Evolutionary conservation across 2,329 filamentous ascomycete genomes (phyloP).

Genomic region (Erysiphe pulchra): DNA sequence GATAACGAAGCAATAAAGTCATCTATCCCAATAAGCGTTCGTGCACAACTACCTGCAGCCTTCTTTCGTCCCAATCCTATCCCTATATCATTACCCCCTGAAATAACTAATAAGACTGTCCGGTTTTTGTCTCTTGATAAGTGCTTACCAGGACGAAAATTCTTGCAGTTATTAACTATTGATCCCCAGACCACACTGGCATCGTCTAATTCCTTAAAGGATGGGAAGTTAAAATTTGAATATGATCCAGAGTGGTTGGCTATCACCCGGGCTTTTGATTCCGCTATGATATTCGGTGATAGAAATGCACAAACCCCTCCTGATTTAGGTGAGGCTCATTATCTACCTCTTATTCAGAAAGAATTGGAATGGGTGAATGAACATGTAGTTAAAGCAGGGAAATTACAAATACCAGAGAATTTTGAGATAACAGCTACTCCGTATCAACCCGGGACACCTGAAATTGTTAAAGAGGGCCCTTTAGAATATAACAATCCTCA

Average conservation of each 20-base stretch:
- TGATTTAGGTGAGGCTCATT: conserved; percentile 43
- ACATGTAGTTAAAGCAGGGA: conserved; percentile 35
- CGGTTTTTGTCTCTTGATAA: conserved; percentile 83
- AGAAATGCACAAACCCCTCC: conserved; percentile 23
- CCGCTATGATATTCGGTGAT: conserved; percentile 36
- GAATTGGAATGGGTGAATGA: conserved; percentile 61
- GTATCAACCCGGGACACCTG: conserved; percentile 30
- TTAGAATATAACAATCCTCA: conserved; percentile 71
- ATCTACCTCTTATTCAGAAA: conserved; percentile 38
- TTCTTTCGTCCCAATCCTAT: conserved; percentile 26
- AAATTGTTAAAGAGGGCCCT: conserved; percentile 35
- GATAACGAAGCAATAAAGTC: conserved; percentile 2
- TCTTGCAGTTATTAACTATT: conserved; percentile 54
- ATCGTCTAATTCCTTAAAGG: not conserved
- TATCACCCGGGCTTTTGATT: conserved; percentile 61
- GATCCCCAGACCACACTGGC: conserved; percentile 13
- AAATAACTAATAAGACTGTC: conserved; percentile 55
- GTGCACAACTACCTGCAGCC: conserved; percentile 50
- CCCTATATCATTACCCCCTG: conserved; percentile 31
- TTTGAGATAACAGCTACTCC: conserved; percentile 54
- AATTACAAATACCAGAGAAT: conserved; percentile 48
- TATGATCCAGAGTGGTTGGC: conserved; percentile 94
- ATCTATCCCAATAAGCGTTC: conserved; percentile 33
- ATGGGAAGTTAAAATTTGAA: conserved; percentile 9
- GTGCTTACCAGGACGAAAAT: conserved; percentile 54